Evolutionary conservation across 352 stramenopile genomes (phyloP).

Genomic region (Hyaloperonospora brassicae): DNA sequence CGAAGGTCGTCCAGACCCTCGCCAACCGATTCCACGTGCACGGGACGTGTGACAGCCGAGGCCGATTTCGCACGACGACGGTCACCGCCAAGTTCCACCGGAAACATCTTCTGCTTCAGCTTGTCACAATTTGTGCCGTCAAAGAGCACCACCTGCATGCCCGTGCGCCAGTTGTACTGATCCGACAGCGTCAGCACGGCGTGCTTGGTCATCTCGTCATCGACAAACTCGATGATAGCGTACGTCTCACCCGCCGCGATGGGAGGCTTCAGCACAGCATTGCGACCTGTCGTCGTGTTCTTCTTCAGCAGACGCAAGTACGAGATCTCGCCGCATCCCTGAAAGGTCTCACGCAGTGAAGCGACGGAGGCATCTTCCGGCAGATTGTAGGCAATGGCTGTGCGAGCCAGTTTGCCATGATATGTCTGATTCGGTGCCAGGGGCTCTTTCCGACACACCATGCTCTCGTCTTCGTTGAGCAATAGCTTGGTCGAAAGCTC

Average conservation of each 20-base stretch:
- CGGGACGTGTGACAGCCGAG: slow-evolving; percentile 52
- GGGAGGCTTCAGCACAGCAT: slow-evolving; percentile 81
- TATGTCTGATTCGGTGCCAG: slow-evolving; percentile 75
- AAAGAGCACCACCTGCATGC: slow-evolving; percentile 85
- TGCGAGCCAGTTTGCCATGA: slow-evolving; percentile 77
- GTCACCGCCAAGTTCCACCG: slow-evolving; percentile 60
- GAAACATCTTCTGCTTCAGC: slow-evolving; percentile 87
- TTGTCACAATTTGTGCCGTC: slow-evolving; percentile 84
- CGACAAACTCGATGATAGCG: slow-evolving; percentile 84
- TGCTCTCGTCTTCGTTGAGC: slow-evolving; percentile 71
- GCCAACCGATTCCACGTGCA: slow-evolving; percentile 77
- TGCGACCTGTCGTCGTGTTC: slow-evolving; percentile 80
- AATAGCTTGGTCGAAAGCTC: slow-evolving; percentile 82
- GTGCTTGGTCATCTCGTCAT: slow-evolving; percentile 86
- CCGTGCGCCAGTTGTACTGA: slow-evolving; percentile 82
- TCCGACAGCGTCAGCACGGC: slow-evolving; percentile 80
- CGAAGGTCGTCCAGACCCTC: slow-evolving; percentile 79
- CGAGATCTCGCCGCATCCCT: slow-evolving; percentile 74
- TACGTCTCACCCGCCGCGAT: slow-evolving; percentile 83
- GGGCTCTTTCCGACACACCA: slow-evolving; percentile 83
- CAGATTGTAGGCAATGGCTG: slow-evolving; percentile 83
- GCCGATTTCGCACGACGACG: slow-evolving; percentile 76
- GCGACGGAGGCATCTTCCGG: slow-evolving; percentile 80
- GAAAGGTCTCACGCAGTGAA: slow-evolving; percentile 77
- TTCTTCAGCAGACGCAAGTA: slow-evolving; percentile 86